phyloP scores from a whole-genome alignment of 331 rosid genomes.

The Acacia concinna region DNA sequence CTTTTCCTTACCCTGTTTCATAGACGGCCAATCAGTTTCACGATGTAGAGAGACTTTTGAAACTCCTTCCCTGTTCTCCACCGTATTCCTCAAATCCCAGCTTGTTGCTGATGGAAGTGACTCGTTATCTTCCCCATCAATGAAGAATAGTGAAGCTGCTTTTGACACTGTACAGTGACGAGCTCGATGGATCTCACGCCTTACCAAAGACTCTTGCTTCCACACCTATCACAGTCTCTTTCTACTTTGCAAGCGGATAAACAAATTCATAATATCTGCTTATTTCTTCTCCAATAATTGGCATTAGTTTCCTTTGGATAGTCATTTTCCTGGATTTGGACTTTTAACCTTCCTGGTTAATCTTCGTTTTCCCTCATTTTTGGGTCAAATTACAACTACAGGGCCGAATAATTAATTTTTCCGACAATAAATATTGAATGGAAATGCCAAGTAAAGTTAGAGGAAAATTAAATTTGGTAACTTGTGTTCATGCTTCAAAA shows the following conservation, averaged over 20 bases:
- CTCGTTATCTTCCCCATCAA: not conserved
- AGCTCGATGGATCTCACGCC: not conserved
- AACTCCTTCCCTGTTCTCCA: not conserved
- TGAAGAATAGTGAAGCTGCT: not conserved
- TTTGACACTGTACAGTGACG: not conserved
- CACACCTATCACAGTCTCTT: too few relatives aligned
- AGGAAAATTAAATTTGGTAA: too few relatives aligned
- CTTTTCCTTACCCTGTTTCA: too few relatives aligned
- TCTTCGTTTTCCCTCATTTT: not conserved
- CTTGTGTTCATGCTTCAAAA: too few relatives aligned
- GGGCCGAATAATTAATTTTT: not conserved
- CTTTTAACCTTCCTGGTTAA: not conserved
- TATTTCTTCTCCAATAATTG: not conserved
- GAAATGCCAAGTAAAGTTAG: too few relatives aligned
- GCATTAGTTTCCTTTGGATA: not conserved
- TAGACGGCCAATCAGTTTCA: not conserved
- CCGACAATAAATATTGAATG: not conserved
- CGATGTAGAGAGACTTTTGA: not conserved
- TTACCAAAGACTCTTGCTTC: not conserved
- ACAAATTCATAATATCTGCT: too few relatives aligned
- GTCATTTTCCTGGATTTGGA: not conserved
- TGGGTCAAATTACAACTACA: not conserved
- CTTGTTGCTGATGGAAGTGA: not conserved
- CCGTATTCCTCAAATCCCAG: not conserved
- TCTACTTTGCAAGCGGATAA: too few relatives aligned